Conservation (phyloP, 2,329 filamentous ascomycete genomes). For the Nemania diffusa region DNA sequence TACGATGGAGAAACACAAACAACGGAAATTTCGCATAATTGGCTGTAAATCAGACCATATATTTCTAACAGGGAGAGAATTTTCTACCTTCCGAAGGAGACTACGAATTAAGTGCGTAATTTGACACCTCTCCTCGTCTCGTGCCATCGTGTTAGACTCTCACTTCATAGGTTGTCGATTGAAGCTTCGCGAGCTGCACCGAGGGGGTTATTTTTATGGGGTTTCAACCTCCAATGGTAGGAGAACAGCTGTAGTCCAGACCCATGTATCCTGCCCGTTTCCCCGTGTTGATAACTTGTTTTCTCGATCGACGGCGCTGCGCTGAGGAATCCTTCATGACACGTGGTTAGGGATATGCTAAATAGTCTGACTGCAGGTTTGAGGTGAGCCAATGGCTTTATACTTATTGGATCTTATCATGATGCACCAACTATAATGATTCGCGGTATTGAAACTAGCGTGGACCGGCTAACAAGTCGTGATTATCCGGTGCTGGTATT, state of each 20-base stretch:
- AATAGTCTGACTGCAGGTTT: neutral
- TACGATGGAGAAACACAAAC: neutral
- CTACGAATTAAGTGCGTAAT: neutral
- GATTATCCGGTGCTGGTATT: neutral
- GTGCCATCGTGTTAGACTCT: neutral
- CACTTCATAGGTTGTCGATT: constrained; percentile 10
- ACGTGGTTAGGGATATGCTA: constrained; percentile 23
- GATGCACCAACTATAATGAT: too few species aligned
- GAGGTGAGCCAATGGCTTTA: neutral
- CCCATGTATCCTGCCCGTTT: constrained; percentile 6
- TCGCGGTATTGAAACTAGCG: too few species aligned
- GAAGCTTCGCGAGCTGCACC: constrained; percentile 6
- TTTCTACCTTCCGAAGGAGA: neutral
- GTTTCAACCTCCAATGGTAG: constrained; percentile 15
- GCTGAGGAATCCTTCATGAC: constrained; percentile 8
- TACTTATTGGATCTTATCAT: constrained; percentile 1
- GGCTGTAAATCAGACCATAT: neutral
- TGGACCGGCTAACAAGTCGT: neutral
- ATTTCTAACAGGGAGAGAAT: neutral
- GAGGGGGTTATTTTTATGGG: neutral
- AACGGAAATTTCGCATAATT: neutral
- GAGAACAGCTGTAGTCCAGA: constrained; percentile 28
- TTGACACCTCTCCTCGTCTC: neutral
- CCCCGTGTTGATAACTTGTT: constrained; percentile 6
- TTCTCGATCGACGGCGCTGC: neutral